These are phyloP conservation scores for Inga oerstediana DNA, from an alignment of 306 rosid species.

Conservation along the genomic window DNA sequence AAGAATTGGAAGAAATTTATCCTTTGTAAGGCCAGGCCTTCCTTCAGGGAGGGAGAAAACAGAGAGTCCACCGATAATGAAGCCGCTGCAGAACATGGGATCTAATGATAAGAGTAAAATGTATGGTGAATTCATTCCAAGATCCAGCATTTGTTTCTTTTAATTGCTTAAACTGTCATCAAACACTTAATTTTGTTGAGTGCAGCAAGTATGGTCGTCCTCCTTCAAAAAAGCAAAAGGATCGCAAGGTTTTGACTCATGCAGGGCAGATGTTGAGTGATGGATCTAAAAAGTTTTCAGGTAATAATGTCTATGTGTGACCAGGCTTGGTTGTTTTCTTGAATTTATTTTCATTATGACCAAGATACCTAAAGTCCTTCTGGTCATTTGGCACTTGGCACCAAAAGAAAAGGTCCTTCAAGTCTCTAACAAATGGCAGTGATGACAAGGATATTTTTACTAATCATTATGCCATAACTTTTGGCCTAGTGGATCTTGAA, in stretches of 20 bases:
- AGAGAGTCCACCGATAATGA: constrained; percentile 50
- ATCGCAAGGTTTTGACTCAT: constrained; percentile 65
- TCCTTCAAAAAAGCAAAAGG: constrained; percentile 83
- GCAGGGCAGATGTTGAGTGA: constrained; percentile 52
- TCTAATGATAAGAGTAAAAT: constrained; percentile 66
- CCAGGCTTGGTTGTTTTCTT: constrained; percentile 3
- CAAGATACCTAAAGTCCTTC: background rate
- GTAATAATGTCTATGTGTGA: constrained; percentile 44
- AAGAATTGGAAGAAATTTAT: constrained; percentile 73
- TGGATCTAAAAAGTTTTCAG: constrained; percentile 69
- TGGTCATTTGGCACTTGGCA: background rate
- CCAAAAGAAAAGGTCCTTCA: background rate
- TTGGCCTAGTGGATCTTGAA: constrained; percentile 21
- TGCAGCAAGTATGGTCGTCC: constrained; percentile 85
- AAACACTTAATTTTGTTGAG: constrained; percentile 30
- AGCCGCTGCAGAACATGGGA: constrained; percentile 59
- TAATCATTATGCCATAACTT: background rate
- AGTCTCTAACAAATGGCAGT: background rate
- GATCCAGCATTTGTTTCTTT: constrained; percentile 24
- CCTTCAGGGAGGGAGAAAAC: constrained; percentile 62
- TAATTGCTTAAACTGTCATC: background rate
- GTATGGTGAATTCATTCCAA: constrained; percentile 44
- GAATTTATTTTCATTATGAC: constrained; percentile 12
- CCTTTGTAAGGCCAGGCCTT: constrained; percentile 55
- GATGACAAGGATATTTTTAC: constrained; percentile 30